Conservation (phyloP, 352 stramenopile species). For the Phytophthora megakarya region DNA sequence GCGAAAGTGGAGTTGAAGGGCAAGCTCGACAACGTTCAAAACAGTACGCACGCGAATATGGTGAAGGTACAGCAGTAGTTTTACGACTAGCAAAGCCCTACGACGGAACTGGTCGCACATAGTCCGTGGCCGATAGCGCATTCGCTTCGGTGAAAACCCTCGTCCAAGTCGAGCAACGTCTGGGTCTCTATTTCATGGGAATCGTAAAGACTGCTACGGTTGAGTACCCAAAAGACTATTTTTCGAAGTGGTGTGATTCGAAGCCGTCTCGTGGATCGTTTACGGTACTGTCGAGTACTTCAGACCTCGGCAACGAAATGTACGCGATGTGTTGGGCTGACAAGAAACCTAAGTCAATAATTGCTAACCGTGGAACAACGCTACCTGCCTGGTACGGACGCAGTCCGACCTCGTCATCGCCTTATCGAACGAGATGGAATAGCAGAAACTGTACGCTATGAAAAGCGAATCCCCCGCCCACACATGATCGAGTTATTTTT, state of each 20-base stretch:
- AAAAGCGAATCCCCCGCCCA: neutral
- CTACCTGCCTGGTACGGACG: neutral
- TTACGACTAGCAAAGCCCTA: no score
- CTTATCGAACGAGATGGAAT: neutral
- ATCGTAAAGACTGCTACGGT: neutral
- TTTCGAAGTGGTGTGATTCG: neutral
- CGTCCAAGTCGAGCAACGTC: neutral
- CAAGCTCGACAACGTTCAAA: neutral
- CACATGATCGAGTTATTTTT: neutral
- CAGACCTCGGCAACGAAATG: neutral
- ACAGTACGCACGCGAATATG: no score
- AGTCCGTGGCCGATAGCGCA: no score
- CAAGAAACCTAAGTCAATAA: neutral
- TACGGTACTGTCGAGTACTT: neutral
- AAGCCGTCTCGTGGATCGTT: neutral
- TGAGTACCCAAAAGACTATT: neutral
- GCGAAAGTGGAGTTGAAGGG: constrained; percentile 2
- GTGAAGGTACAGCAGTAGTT: no score
- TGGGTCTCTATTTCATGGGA: neutral
- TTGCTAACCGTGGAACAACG: neutral
- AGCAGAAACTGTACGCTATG: neutral
- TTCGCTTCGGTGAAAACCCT: neutral
- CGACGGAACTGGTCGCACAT: no score
- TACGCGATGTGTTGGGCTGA: neutral
- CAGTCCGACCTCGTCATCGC: neutral